Conservation (phyloP, 306 rosid genomes). For the Dalbergia cultrata region DNA sequence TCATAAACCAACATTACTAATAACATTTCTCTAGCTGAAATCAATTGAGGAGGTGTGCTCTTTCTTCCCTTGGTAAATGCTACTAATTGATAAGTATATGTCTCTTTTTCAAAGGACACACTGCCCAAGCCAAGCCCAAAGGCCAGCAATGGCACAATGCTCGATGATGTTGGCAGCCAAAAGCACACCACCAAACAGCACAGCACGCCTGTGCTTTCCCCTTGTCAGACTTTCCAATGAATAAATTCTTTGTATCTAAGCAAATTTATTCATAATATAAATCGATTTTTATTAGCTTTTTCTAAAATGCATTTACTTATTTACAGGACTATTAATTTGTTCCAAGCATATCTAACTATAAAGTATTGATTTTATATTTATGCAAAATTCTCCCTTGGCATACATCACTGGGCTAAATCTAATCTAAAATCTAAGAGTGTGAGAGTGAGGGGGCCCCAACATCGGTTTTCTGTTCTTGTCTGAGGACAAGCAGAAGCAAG, state of each 20-base stretch:
- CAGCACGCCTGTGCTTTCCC: slow-evolving; percentile 26
- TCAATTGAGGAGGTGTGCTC: neutral
- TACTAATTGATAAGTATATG: neutral
- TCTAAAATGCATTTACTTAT: too few relatives aligned
- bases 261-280: too few relatives aligned
- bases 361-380: too few relatives aligned
- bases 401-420: too few relatives aligned
- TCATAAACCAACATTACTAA: too few relatives aligned
- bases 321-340: too few relatives aligned
- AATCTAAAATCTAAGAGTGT: neutral
- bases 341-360: too few relatives aligned
- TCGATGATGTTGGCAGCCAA: slow-evolving; percentile 22
- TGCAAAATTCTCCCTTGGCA: too few relatives aligned
- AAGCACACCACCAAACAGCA: slow-evolving; percentile 25
- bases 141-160: slow-evolving; percentile 31
- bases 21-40: too few relatives aligned
- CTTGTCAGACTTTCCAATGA: neutral
- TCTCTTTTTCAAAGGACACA: slow-evolving; percentile 38
- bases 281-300: too few relatives aligned
- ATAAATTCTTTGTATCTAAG: too few relatives aligned
- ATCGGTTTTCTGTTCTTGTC: slow-evolving; percentile 40
- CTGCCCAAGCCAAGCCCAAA: slow-evolving; percentile 36
- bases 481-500: slow-evolving; percentile 14
- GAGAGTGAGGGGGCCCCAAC: neutral
- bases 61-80: neutral